These are phyloP conservation scores for Colletotrichum coccodes DNA, from an alignment of 2,329 filamentous ascomycete species.

Conservation along the genomic window DNA sequence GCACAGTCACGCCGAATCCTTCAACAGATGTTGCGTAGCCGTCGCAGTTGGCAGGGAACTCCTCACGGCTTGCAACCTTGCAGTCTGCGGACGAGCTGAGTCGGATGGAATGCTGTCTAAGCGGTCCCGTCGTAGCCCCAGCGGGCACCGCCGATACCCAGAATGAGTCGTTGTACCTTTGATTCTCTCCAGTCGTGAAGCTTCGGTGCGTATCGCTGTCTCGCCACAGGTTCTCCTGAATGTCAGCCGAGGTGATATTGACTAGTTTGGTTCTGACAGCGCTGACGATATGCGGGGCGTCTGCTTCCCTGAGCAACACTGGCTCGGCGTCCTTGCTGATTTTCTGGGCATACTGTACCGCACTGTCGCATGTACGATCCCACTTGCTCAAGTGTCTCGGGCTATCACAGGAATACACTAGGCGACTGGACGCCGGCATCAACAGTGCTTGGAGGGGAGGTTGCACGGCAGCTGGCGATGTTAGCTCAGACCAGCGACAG, in stretches of 20 bases:
- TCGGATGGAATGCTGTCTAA: conserved; percentile 29
- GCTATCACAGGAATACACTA: conserved; percentile 25
- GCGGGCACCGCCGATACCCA: conserved; percentile 30
- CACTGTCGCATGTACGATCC: conserved; percentile 15
- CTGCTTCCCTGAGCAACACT: conserved; percentile 1
- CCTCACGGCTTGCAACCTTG: background rate
- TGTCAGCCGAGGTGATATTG: conserved; percentile 22
- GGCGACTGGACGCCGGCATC: conserved; percentile 19
- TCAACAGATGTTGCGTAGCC: conserved; percentile 21
- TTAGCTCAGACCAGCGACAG: background rate
- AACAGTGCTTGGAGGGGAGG: conserved; percentile 24
- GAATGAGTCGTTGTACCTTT: conserved; percentile 24
- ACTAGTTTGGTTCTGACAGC: conserved; percentile 10
- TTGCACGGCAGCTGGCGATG: conserved; percentile 10
- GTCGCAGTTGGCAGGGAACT: conserved; percentile 20
- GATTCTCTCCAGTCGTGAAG: conserved; percentile 13
- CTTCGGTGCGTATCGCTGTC: conserved; percentile 16
- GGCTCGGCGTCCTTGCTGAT: conserved; percentile 29
- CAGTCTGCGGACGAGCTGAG: conserved; percentile 27
- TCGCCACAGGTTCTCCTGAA: conserved; percentile 30
- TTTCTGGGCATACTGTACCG: background rate
- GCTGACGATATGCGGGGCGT: conserved; percentile 3
- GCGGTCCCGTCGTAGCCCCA: conserved; percentile 22
- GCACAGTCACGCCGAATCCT: conserved; percentile 24
- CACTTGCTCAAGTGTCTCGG: conserved; percentile 13